phyloP scores from a whole-genome alignment of 108 stramenopile genomes.

The Aureococcus anophagefferens region DNA sequence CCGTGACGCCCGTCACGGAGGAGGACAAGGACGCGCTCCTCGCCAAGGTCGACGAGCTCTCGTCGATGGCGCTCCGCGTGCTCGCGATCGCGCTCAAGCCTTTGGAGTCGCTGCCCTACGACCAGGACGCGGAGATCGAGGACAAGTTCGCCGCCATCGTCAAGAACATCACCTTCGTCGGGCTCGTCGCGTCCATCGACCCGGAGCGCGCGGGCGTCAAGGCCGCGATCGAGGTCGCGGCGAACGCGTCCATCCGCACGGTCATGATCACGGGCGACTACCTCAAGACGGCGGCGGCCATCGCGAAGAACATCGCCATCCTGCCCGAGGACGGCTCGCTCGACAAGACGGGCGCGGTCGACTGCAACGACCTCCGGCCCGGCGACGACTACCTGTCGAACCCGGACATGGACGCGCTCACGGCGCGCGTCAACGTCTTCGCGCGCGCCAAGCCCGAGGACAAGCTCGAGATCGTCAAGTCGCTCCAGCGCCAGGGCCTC shows the following conservation, averaged over 20 bases:
- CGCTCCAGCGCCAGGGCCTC: slow-evolving; percentile 24
- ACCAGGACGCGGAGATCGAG: too few relatives aligned
- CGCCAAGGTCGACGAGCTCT: too few relatives aligned
- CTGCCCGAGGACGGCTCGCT: slow-evolving; percentile 5
- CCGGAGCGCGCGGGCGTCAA: background rate
- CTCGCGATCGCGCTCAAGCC: too few relatives aligned
- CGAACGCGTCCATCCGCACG: too few relatives aligned
- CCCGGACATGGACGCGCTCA: slow-evolving; percentile 49
- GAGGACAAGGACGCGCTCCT: too few relatives aligned
- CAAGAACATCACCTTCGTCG: too few relatives aligned
- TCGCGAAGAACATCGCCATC: slow-evolving; percentile 8
- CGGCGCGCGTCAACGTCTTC: slow-evolving; percentile 64
- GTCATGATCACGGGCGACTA: slow-evolving; percentile 20
- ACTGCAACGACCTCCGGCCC: background rate
- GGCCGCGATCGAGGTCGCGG: too few relatives aligned
- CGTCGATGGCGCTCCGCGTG: too few relatives aligned
- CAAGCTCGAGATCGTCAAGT: slow-evolving; percentile 48
- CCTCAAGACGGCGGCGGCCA: slow-evolving; percentile 14
- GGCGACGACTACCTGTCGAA: slow-evolving; percentile 16
- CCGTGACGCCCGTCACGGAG: slow-evolving; percentile 38
- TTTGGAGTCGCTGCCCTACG: too few relatives aligned
- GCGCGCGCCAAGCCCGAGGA: slow-evolving; percentile 73
- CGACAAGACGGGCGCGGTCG: slow-evolving; percentile 2
- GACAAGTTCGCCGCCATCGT: too few relatives aligned
- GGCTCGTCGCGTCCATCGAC: too few relatives aligned